Base-by-base conservation (phyloP, 768 basidiomycete genomes). In the Kwoniella botswanensis region DNA sequence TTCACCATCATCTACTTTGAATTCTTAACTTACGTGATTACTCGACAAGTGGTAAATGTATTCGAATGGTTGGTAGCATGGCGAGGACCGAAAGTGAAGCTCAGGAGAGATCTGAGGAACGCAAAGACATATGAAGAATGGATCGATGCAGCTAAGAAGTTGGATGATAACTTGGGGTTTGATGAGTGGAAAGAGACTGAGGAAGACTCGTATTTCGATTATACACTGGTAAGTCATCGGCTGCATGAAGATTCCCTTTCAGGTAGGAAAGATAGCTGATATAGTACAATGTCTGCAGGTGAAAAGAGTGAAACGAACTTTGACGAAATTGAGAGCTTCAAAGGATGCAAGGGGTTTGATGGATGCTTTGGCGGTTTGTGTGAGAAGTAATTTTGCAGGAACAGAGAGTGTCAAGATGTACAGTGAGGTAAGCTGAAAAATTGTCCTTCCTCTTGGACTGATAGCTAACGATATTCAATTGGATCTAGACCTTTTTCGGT, bases 51-150 rank as follows among this genome's bases (percentile, higher is more conserved):
- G 18, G 97, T 99, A 54, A 98, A 98, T 79, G 88, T 92, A 4
- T 93, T 97, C 81, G 96, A 99, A 84, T 98, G 90, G 89, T 81
- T 96, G 55, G 89, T 91, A 26, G 93, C 93, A 58, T 98, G 94
- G 94, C 85, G 93, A 64, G 96, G 96, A 9, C 86, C 88, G 71
- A 94, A 93, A 78, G 93, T 93, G 2, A 80, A 87, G 17, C 84
- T 99, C 3, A 86, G 96, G 71, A 88, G 90, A 71, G 88, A 88
- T 60, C 84, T 99, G 21, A 88, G 94, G 5, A 89, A 87, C 11
- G 89, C 97, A 13, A 86, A 82, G 73, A 91, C 87, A 0, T 98
- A 94, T 77, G 86, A 92, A 87, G 92, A 97, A 84, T 99, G 97
- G 97, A 93, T 91, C 83, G 86, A 87, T 35, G 89, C 90, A 0